Evolutionary conservation across 2,329 filamentous ascomycete genomes (phyloP), one percentile per base, ranked within the genome.

Genomic region (Pseudocercospora cruenta): DNA sequence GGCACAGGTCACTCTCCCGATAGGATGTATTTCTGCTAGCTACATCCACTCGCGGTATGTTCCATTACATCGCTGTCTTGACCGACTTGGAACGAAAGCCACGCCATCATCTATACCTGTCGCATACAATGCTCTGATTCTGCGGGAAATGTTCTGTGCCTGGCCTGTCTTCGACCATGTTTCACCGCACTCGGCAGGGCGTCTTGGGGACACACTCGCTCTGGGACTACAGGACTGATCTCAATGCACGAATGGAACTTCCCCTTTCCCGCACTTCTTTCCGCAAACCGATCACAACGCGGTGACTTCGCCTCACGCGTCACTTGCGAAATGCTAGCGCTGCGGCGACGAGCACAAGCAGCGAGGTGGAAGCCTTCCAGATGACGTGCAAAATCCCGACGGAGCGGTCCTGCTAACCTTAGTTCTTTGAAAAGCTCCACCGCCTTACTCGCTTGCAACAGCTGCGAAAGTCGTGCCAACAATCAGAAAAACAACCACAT

Each of bases 361-460:
- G 36, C 36, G 14, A 43, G n/a, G 39, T 43, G 14, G 16, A 43
- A n/a, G 39, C 5, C 6, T 43, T 19, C 5, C 16, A 43, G 1
- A 36, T 43, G 39, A 43, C 39, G 39, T 43, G 39, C 16, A 3
- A 43, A n/a, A 6, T 2, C 22, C 51, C 51, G 26, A 7, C 49
- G 12, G 19, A 26, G 26, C 51, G 51, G 51, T 55, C 51, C 51
- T n/a, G 24, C 51, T 31, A 55, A 55, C 51, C 51, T 31, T 55
- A 54, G 51, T 54, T 16, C 14, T 24, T 24, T 24, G 22, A 26
- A 28, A 54, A 24, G 21, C 24, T 28, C 19, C 49, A 54, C 49
- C 49, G 24, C 49, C 19, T 24, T 22, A 28, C 24, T 19, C 22
- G 19, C 22, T 53, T 53, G 51, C 24, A 39, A 39, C 12, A 39